phyloP scores from a whole-genome alignment of 2,329 filamentous ascomycete genomes.

The Rutstroemia sp. region DNA sequence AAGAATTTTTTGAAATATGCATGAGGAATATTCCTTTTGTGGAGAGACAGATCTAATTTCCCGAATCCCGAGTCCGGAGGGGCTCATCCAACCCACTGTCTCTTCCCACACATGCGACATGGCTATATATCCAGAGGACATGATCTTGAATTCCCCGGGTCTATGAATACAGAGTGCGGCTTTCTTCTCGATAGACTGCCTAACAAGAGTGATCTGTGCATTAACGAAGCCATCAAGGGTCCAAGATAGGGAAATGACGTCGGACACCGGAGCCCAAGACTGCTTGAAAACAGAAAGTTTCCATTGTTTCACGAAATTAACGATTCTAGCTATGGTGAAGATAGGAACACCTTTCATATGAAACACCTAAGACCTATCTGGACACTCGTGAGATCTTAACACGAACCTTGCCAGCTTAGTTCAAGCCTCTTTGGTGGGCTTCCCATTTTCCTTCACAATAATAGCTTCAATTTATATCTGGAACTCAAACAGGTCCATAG shows the following conservation, averaged over 20 bases:
- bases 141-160: slow-evolving; percentile 3
- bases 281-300: neutral
- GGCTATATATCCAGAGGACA: neutral
- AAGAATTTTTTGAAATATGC: slow-evolving; percentile 5
- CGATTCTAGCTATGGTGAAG: no score
- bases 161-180: slow-evolving; percentile 6
- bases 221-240: neutral
- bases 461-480: no score
- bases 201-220: neutral
- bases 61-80: neutral
- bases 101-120: slow-evolving; percentile 11
- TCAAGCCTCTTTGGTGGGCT: no score
- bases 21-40: slow-evolving; percentile 1
- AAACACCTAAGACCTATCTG: neutral
- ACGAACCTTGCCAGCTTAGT: no score
- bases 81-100: slow-evolving; percentile 8
- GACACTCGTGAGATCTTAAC: no score
- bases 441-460: no score
- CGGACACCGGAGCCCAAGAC: neutral
- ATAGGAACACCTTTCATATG: neutral
- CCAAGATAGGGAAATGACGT: neutral
- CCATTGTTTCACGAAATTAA: neutral
- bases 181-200: neutral
- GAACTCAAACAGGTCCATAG: no score
- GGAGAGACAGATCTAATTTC: neutral